phyloP scores from a whole-genome alignment of 495 filamentous ascomycete species.

The Hamigera avellanea region DNA sequence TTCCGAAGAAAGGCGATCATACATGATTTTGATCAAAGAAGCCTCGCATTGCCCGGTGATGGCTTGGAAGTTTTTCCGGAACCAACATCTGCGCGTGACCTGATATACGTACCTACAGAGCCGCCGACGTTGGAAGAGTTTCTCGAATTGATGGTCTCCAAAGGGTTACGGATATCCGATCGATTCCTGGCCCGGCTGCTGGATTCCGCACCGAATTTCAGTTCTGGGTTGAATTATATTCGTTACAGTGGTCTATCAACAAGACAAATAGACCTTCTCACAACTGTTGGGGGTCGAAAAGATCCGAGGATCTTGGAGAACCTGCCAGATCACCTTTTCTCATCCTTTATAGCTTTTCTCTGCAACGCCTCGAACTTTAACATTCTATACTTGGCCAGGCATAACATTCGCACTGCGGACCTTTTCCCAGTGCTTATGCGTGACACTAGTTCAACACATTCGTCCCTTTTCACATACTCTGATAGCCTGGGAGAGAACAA shows the following conservation, averaged over 20 bases:
- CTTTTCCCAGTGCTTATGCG: slow-evolving; percentile 20
- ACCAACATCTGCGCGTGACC: slow-evolving; percentile 43
- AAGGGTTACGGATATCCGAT: slow-evolving; percentile 30
- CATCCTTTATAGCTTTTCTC: slow-evolving; percentile 38
- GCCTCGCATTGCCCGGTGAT: slow-evolving; percentile 45
- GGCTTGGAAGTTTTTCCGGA: slow-evolving; percentile 43
- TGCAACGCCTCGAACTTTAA: slow-evolving; percentile 17
- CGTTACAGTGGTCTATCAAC: slow-evolving; percentile 20
- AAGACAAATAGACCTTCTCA: slow-evolving; percentile 21
- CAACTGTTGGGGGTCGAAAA: slow-evolving; percentile 13
- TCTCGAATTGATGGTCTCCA: slow-evolving; percentile 38
- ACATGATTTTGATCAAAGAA: slow-evolving; percentile 10
- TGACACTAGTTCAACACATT: not conserved
- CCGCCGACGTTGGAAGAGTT: slow-evolving; percentile 45
- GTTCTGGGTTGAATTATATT: slow-evolving; percentile 30
- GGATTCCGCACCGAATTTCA: slow-evolving; percentile 25
- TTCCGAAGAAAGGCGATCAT: slow-evolving; percentile 21
- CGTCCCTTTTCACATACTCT: slow-evolving; percentile 13
- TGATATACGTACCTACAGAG: slow-evolving; percentile 43
- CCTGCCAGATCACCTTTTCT: slow-evolving; percentile 31
- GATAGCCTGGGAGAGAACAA: slow-evolving; percentile 3
- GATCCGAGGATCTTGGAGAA: slow-evolving; percentile 12
- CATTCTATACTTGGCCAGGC: not conserved
- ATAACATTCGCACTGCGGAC: slow-evolving; percentile 19
- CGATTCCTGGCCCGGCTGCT: slow-evolving; percentile 38